Base-by-base conservation (phyloP, 192 early-diverging fungal species). In the Mortierella alpina region DNA sequence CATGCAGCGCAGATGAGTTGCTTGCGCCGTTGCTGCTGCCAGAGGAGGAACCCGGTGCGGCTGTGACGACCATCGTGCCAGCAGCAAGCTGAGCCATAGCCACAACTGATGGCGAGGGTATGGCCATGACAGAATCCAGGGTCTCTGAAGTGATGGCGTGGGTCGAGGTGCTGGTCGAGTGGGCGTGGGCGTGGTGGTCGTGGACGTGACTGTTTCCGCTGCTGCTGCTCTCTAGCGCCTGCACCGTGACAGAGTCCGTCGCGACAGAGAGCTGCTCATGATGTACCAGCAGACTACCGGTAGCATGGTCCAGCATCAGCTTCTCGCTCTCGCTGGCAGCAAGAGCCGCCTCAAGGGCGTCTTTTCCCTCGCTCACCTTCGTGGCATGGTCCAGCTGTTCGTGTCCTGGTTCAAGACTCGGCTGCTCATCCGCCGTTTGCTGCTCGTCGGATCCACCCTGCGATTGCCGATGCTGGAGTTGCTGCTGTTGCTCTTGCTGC, bases 91-190 rank as follows among this genome's bases (percentile, higher is more conserved):
- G 20, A 13, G 61, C 61, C 9, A 63, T 40, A 9, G 63, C 49
- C 63, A n/a, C 47, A n/a, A 52, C 50, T 7, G 63, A 44, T 40
- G 63, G 22, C 12, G 50, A 7, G 7, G 63, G 39, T 49, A 39
- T 48, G 6, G 73, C 53, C 45, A 69, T 64, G 7, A 42, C 67
- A 31, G 74, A 63, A 52, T 68, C 55, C 44, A 76, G 40, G 12
- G 53, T 69, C 46, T 68, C 67, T 10, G 69, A 17, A 50, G 60
- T 44, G 6, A 76, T 64, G 8, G 23, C 40, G 23, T n/a, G 39
- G 0, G 65, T 15, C 2, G 22, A 11, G n/a, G 65, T 42, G 51
- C 52, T 53, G 40, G 52, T 44, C 39, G 63, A 40, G 52, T 61
- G 2, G 44, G 12, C 31, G 20, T 31, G 12, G 56, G 51, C 15